Evolutionary conservation across 495 filamentous ascomycete genomes (phyloP), one percentile per base, ranked within the genome.

Genomic region (Parmelia sp.): DNA sequence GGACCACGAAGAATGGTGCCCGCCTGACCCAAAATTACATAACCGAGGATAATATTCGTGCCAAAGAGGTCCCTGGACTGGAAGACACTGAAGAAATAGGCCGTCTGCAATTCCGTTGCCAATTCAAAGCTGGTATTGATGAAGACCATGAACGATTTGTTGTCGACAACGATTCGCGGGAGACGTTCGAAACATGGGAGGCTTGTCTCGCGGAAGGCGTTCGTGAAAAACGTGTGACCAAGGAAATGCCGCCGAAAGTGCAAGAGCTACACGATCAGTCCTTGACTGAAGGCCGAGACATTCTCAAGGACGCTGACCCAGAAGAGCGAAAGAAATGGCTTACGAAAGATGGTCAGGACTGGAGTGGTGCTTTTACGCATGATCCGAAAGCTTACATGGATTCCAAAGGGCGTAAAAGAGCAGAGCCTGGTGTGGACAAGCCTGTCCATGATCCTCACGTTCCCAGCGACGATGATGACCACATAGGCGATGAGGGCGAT

Each of bases 131-230:
- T 0, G 93, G 94, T 15, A 96, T 89, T 64, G 92, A 96, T 73
- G 84, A 91, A 40, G 87, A 89, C n/a, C 93, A 96, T 71, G 80
- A 88, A 51, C 77, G 77, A 6, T 96, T 95, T 70, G 85, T 96
- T 37, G 83, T 86, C 35, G 91, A 96, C 74, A 96, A 94, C 68
- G 86, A 96, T 71, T 86, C 86, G 4, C 84, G 92, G 51, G 93
- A 97, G 77, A 96, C 93, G 1, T 95, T 88, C 68, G 93, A 97
- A 78, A 89, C 87, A 5, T 97, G 92, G 91, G 89, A 96, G 74
- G 91, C 91, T 0, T 96, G 92, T 70, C 80, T 85, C 29, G 83
- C 89, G 0, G 91, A 97, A 74, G 93, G 93, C 7, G 89, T 96
- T 0, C 84, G 93, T 11, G 75, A 77, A 0, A 82, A 82, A 56